Conservation (phyloP, 768 basidiomycete species). For the Phlebiopsis flavidoalba region DNA sequence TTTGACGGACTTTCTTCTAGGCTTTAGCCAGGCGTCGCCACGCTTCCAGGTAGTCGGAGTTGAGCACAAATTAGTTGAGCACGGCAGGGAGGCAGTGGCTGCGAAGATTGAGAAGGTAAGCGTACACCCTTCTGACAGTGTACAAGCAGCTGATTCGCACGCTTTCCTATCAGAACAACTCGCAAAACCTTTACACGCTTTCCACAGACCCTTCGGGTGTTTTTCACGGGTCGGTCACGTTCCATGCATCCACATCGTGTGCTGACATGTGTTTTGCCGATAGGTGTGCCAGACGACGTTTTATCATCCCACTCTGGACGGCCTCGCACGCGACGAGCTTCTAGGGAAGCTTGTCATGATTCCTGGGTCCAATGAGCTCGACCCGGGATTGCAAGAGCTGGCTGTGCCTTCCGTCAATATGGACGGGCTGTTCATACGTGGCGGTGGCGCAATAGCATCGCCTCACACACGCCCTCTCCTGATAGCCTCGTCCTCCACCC, state of each 20-base stretch:
- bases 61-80: conserved; percentile 41
- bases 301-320: conserved; percentile 52
- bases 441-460: conserved; percentile 27
- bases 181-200: conserved; percentile 63
- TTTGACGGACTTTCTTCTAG: conserved; percentile 54
- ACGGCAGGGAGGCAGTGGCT: conserved; percentile 55
- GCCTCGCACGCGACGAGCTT: conserved; percentile 56
- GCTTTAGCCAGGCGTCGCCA: conserved; percentile 71
- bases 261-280: conserved; percentile 3
- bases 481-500: conserved; percentile 27
- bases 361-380: conserved; percentile 39
- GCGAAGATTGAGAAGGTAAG: conserved; percentile 69
- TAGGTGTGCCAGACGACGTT: conserved; percentile 54
- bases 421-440: conserved; percentile 43
- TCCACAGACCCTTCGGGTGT: conserved; percentile 69
- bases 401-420: conserved; percentile 49
- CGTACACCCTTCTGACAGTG: neutral
- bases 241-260: neutral
- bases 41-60: conserved; percentile 69
- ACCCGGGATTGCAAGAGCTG: conserved; percentile 40
- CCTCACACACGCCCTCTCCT: conserved; percentile 40
- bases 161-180: conserved; percentile 48
- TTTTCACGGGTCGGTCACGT: conserved; percentile 55
- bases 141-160: neutral
- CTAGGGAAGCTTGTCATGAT: conserved; percentile 64